Evolutionary conservation across 2,329 filamentous ascomycete species (phyloP).

Genomic region (Akanthomyces dipterigenus): DNA sequence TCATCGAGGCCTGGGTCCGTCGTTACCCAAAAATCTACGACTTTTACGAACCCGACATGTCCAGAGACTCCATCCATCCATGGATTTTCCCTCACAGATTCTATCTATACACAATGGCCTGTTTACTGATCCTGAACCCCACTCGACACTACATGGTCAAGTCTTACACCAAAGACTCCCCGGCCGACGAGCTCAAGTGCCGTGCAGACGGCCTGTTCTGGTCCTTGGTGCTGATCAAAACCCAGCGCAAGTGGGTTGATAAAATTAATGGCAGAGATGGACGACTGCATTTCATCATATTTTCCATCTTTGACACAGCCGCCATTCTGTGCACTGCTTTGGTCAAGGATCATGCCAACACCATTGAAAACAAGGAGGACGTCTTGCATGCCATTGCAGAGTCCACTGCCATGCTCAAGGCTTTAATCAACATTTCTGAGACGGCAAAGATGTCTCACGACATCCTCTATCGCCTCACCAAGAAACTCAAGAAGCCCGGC

Average conservation of each 20-base stretch:
- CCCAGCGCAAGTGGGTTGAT: slow-evolving; percentile 34
- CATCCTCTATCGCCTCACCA: slow-evolving; percentile 24
- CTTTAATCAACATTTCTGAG: slow-evolving; percentile 24
- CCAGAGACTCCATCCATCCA: slow-evolving; percentile 30
- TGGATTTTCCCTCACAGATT: slow-evolving; percentile 41
- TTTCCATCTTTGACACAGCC: slow-evolving; percentile 44
- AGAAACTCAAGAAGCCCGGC: slow-evolving; percentile 20
- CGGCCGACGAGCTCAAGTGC: slow-evolving; percentile 27
- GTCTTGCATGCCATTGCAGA: slow-evolving; percentile 31
- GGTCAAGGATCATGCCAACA: slow-evolving; percentile 36
- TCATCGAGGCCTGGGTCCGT: slow-evolving; percentile 34
- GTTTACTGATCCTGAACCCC: slow-evolving; percentile 40
- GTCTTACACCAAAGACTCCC: slow-evolving; percentile 20
- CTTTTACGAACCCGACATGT: slow-evolving; percentile 32
- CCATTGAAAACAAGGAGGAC: slow-evolving; percentile 26
- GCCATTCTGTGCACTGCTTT: slow-evolving; percentile 43
- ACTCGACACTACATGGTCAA: slow-evolving; percentile 40
- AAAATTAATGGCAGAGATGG: slow-evolving; percentile 38
- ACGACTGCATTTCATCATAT: slow-evolving; percentile 45
- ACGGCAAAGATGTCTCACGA: slow-evolving; percentile 30
- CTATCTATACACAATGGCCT: slow-evolving; percentile 37
- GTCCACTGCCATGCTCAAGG: slow-evolving; percentile 26
- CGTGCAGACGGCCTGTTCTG: slow-evolving; percentile 34
- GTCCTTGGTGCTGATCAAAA: slow-evolving; percentile 34
- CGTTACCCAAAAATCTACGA: slow-evolving; percentile 35